These are phyloP conservation scores for Gloeostereum incarnatum DNA, from an alignment of 768 basidiomycete genomes.

Conservation along the genomic window DNA sequence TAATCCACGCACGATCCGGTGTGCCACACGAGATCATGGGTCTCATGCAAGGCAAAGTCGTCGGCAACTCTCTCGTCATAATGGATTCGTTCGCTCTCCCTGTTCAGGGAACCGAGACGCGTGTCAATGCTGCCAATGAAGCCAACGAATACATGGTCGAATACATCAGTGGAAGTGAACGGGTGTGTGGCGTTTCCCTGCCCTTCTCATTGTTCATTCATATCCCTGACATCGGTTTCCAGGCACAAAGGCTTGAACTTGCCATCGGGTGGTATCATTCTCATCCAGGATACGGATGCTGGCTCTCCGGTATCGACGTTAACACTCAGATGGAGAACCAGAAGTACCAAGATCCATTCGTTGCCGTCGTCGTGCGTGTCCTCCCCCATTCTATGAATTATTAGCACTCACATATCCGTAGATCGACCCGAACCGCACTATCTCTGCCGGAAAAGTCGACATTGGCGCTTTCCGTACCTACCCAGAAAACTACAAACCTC, in stretches of 20 bases:
- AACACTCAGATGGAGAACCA: slow-evolving; percentile 96
- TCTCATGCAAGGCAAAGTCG: slow-evolving; percentile 94
- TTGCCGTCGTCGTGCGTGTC: slow-evolving; percentile 82
- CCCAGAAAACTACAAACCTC: slow-evolving; percentile 90
- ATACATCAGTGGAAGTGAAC: slow-evolving; percentile 74
- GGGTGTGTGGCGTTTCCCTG: slow-evolving; percentile 35
- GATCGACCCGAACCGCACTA: slow-evolving; percentile 98
- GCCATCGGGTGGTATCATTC: slow-evolving; percentile 98
- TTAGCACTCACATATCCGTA: slow-evolving; percentile 16
- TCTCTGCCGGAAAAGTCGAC: slow-evolving; percentile 97
- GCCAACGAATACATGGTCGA: slow-evolving; percentile 99
- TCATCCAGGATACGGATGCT: slow-evolving; percentile 98
- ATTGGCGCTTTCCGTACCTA: slow-evolving; percentile 98
- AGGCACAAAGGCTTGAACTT: slow-evolving; percentile 82
- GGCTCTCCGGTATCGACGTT: slow-evolving; percentile 98
- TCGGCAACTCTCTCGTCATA: slow-evolving; percentile 69
- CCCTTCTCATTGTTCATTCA: slow-evolving; percentile 4
- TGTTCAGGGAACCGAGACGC: slow-evolving; percentile 96
- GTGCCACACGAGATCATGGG: slow-evolving; percentile 99
- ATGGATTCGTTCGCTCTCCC: slow-evolving; percentile 97
- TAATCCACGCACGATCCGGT: slow-evolving; percentile 96
- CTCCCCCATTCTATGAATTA: not conserved
- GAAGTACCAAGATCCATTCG: slow-evolving; percentile 91
- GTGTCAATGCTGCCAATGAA: slow-evolving; percentile 92
- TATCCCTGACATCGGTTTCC: too few relatives aligned